Conservation (phyloP, 139 green algal genomes). For the Picochlorum sp. region DNA sequence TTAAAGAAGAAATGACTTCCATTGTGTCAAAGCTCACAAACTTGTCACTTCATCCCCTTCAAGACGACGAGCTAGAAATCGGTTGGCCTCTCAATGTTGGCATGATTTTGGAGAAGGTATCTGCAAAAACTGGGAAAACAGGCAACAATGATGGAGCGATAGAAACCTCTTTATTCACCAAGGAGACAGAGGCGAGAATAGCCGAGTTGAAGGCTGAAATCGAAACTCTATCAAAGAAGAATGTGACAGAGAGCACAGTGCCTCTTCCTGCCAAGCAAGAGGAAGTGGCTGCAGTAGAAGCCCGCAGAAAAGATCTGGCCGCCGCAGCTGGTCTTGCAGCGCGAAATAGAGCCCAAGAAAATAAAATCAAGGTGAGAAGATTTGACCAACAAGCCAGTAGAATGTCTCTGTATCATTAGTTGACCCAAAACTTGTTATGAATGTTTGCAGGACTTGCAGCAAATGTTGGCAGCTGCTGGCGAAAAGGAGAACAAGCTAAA, state of each 20-base stretch:
- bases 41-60: no score
- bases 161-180: no score
- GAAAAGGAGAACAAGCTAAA: background rate
- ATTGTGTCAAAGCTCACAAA: no score
- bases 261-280: background rate
- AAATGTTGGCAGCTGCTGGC: background rate
- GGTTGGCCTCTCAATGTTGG: no score
- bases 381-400: background rate
- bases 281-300: background rate
- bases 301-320: background rate
- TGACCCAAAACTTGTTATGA: no score
- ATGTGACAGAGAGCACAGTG: no score
- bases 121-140: background rate
- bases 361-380: background rate
- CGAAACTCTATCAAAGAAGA: background rate
- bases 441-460: background rate
- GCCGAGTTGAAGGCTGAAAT: background rate
- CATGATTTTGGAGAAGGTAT: no score
- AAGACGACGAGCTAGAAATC: no score
- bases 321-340: background rate
- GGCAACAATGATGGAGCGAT: background rate
- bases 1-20: no score
- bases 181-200: background rate
- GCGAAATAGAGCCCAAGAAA: background rate
- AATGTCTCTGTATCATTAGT: no score